Conservation (phyloP, 768 basidiomycete species). For the Lentinula edodes region DNA sequence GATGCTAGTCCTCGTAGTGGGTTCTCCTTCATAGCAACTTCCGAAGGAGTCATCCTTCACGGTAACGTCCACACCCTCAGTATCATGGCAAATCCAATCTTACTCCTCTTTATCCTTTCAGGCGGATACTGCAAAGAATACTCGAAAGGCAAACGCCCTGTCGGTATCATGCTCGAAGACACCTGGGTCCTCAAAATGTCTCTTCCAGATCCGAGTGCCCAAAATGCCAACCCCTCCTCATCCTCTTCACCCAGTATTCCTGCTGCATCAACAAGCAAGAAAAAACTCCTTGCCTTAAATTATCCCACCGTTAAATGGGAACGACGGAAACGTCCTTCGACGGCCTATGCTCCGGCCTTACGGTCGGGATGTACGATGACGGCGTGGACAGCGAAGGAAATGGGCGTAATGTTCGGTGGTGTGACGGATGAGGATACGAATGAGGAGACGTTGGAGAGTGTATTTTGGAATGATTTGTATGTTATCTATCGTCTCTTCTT, state of each 20-base stretch:
- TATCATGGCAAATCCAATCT: not conserved
- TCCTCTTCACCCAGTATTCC: not conserved
- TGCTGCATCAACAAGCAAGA: not conserved
- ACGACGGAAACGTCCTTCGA: constrained; percentile 64
- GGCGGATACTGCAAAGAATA: constrained; percentile 94
- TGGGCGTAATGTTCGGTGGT: constrained; percentile 80
- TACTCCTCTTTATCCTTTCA: constrained; percentile 18
- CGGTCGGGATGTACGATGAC: constrained; percentile 88
- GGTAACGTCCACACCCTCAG: constrained; percentile 33
- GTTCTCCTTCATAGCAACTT: constrained; percentile 75
- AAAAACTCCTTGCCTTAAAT: not conserved
- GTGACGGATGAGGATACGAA: constrained; percentile 83
- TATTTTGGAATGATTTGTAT: constrained; percentile 86
- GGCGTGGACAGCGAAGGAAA: constrained; percentile 60
- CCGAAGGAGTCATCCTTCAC: constrained; percentile 77
- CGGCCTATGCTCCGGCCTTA: constrained; percentile 63
- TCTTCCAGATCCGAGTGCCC: not conserved
- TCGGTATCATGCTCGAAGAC: constrained; percentile 87
- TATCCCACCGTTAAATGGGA: constrained; percentile 76
- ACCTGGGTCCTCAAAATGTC: constrained; percentile 73
- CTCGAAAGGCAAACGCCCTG: constrained; percentile 73
- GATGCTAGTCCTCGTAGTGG: constrained; percentile 62
- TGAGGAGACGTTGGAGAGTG: constrained; percentile 80
- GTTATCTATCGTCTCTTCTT: constrained; percentile 13
- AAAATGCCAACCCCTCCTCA: too few species aligned